Conservation (phyloP, 208 protist genomes). For the Vickermania ingenoplastis region DNA sequence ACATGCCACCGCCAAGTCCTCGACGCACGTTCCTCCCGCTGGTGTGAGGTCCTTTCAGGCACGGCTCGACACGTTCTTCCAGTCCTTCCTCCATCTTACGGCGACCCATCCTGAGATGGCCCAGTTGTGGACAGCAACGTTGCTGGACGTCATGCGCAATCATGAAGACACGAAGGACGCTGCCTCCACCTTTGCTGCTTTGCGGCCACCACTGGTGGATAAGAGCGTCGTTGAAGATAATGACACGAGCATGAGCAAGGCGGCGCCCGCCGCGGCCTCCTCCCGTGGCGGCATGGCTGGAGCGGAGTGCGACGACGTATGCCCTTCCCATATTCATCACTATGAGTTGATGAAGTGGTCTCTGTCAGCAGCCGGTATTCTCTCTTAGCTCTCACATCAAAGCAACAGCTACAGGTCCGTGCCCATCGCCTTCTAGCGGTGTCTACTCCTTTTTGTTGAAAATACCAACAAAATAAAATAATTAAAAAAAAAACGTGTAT, state of each 20-base stretch:
- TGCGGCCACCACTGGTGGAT: not conserved
- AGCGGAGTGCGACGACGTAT: conserved; percentile 6
- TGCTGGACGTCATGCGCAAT: not conserved
- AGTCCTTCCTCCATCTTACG: not conserved
- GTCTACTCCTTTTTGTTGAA: too few relatives aligned
- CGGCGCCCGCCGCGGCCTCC: too few relatives aligned
- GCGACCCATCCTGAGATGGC: not conserved
- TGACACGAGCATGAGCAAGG: not conserved
- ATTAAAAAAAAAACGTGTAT: too few relatives aligned
- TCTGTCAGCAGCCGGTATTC: conserved; percentile 15
- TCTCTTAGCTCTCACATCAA: too few relatives aligned
- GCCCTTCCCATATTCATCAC: conserved; percentile 22
- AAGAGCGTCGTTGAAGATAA: too few relatives aligned
- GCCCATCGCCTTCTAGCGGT: too few relatives aligned
- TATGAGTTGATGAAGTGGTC: conserved; percentile 30
- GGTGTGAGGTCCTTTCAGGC: not conserved
- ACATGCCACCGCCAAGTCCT: too few relatives aligned
- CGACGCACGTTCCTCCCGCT: not conserved
- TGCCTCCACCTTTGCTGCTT: not conserved
- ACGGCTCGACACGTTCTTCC: not conserved
- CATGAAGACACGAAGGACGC: not conserved
- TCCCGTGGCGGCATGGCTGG: not conserved
- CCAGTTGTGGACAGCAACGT: not conserved
- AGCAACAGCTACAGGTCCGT: too few relatives aligned
- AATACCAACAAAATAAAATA: too few relatives aligned